Evolutionary conservation across 2,329 filamentous ascomycete genomes (phyloP), one percentile per base, ranked within the genome.

Genomic region (Lasiodiplodia theobromae): DNA sequence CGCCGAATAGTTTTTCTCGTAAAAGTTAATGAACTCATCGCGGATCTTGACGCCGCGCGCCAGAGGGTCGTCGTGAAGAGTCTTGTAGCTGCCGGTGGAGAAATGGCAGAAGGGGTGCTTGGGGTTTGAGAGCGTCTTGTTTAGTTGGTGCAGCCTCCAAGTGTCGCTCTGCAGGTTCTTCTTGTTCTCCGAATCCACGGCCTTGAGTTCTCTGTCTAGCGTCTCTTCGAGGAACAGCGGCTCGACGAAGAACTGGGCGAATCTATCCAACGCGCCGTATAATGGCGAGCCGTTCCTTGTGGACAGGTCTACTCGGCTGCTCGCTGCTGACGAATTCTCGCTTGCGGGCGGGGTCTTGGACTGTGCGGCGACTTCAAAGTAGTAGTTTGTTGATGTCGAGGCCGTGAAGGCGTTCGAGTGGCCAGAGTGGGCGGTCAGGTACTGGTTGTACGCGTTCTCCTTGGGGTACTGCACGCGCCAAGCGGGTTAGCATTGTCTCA

Each of bases 131-230:
- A 96, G 82, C 3, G 91, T 91, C 82, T 97, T 97, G 77, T 93
- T 92, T 28, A 97, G 85, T 80, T 97, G 94, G 75, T 95, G 89
- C 71, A 97, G 82, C 18, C 94, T 89, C 93, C 94, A 97, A 68
- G 88, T 87, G 76, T 97, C 94, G 77, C 89, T 95, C 81, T 97
- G 94, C 60, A 97, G 83, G 74, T 97, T 97, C 86, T 97, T 97
- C 86, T 97, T 97, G 82, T 97, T 97, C 80, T 97, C 94, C 5
- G 94, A 97, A 76, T 97, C 94, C 23, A 97, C 94, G 0, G 94
- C 94, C 72, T 87, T 89, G 71, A 97, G 84, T 81, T 97, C 94
- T 62, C 94, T 88, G 74, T 97, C 94, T 60, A 97, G 80, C 0
- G 94, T 96, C 72, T 89, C 93, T 66, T 91, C 89, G 11, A 96